Percentiles rank a stretch among this genome's conserved stretches.
phyloP scores from a whole-genome alignment of 768 basidiomycete species.

The Dendrothele bispora region DNA sequence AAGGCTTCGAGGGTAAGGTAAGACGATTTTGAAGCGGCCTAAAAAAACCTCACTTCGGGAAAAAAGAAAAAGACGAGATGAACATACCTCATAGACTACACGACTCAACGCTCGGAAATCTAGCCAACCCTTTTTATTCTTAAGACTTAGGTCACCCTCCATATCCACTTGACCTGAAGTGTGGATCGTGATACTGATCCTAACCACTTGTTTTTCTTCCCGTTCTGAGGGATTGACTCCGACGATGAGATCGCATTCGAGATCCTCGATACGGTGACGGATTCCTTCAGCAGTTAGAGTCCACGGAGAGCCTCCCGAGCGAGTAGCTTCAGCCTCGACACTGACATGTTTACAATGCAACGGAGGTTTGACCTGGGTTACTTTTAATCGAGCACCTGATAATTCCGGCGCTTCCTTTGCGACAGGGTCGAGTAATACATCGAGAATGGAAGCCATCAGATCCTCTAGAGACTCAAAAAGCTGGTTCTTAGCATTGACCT shows the following conservation, averaged over 20 bases:
- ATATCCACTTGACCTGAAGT: too few relatives aligned
- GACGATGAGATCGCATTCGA: constrained; percentile 57
- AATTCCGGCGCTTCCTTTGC: constrained; percentile 22
- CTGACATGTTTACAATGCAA: constrained; percentile 49
- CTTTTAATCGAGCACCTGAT: constrained; percentile 37
- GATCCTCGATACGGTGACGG: constrained; percentile 30
- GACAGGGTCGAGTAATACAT: constrained; percentile 34
- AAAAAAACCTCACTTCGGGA: not conserved
- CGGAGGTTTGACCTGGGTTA: constrained; percentile 50
- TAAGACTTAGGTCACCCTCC: constrained; percentile 18
- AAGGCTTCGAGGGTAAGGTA: constrained; percentile 73
- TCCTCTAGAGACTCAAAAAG: constrained; percentile 45
- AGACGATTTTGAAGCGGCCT: constrained; percentile 42
- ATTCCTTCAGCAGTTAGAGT: constrained; percentile 16
- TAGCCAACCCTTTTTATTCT: constrained; percentile 16
- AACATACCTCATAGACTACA: constrained; percentile 32
- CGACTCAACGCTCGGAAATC: constrained; percentile 5
- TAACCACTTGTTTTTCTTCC: constrained; percentile 58
- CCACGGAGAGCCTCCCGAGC: constrained; percentile 20
- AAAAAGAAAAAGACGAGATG: not conserved
- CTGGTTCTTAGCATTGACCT: constrained; percentile 17
- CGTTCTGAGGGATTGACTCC: constrained; percentile 73
- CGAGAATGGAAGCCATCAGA: constrained; percentile 41
- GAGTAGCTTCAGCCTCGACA: constrained; percentile 34
- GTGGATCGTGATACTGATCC: constrained; percentile 39